These are phyloP conservation scores for Gaillardinia entomophila DNA, from an alignment of 805 yeast species.

Conservation along the genomic window DNA sequence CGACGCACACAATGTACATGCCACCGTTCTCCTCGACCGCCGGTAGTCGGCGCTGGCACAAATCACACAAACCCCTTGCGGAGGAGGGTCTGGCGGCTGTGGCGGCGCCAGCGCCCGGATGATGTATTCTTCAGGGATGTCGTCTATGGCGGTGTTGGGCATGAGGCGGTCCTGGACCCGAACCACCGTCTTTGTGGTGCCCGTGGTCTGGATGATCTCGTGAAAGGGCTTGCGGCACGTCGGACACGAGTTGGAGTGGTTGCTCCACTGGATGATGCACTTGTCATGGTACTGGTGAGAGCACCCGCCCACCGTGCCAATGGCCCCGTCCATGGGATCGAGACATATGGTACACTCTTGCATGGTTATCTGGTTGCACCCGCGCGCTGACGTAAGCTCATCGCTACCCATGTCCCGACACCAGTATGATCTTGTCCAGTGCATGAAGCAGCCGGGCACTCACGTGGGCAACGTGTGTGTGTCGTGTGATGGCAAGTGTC, in stretches of 20 bases:
- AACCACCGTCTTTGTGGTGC: conserved; percentile 5
- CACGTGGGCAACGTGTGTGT: conserved; percentile 67
- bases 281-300: conserved; percentile 50
- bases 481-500: conserved; percentile 89
- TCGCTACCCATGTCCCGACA: conserved; percentile 68
- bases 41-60: conserved; percentile 32
- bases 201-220: conserved; percentile 25
- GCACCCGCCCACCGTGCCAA: conserved; percentile 31
- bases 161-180: conserved; percentile 25
- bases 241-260: conserved; percentile 55
- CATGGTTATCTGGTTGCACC: too few relatives aligned
- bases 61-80: conserved; percentile 22
- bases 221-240: conserved; percentile 49
- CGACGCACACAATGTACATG: conserved; percentile 31
- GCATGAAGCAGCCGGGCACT: conserved; percentile 82
- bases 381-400: too few relatives aligned
- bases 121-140: conserved; percentile 32
- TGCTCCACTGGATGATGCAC: conserved; percentile 56
- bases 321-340: conserved; percentile 16
- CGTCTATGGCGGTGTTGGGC: conserved; percentile 29
- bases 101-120: conserved; percentile 8
- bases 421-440: conserved; percentile 77
- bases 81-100: conserved; percentile 1
- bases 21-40: conserved; percentile 12
- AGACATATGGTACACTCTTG: conserved; percentile 59